These are phyloP conservation scores for Sporothrix brasiliensis DNA, from an alignment of 2,329 filamentous ascomycete species.

Conservation along the genomic window DNA sequence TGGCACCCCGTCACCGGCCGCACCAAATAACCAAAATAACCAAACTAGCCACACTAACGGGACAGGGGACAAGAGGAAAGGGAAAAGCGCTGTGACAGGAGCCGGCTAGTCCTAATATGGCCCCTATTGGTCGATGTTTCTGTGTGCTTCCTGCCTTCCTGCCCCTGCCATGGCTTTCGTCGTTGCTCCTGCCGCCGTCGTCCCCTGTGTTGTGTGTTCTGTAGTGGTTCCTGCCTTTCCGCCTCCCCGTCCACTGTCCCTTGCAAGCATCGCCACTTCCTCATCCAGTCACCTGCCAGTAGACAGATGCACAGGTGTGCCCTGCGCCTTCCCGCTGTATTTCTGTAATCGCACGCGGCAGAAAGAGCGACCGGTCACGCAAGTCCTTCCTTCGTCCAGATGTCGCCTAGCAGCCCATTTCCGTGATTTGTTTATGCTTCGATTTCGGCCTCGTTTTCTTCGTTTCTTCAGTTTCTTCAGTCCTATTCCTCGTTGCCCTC, in stretches of 20 bases:
- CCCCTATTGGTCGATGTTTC: constrained; percentile 21
- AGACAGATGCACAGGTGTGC: not conserved
- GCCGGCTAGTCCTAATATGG: constrained; percentile 30
- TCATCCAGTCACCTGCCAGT: constrained; percentile 1
- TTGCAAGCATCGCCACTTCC: constrained; percentile 11
- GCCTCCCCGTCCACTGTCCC: not conserved
- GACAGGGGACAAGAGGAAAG: not conserved
- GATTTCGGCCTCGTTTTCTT: not conserved
- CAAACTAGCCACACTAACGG: constrained; percentile 12
- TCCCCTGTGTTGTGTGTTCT: not conserved
- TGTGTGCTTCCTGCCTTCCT: constrained; percentile 12
- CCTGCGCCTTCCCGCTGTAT: constrained; percentile 16
- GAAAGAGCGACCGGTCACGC: constrained; percentile 14
- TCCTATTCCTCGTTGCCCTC: not conserved
- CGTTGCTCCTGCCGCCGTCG: not conserved
- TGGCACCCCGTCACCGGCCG: not conserved
- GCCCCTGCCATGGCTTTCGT: constrained; percentile 16
- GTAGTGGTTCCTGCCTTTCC: not conserved
- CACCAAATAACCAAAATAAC: constrained; percentile 13
- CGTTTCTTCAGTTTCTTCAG: constrained; percentile 19
- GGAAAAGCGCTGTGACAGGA: constrained; percentile 27
- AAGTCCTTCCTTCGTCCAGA: constrained; percentile 1
- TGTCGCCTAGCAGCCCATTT: constrained; percentile 13
- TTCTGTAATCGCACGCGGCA: not conserved
- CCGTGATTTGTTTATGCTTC: constrained; percentile 22